Conservation (phyloP, 345 rosid genomes). For the Citrus sp. region DNA sequence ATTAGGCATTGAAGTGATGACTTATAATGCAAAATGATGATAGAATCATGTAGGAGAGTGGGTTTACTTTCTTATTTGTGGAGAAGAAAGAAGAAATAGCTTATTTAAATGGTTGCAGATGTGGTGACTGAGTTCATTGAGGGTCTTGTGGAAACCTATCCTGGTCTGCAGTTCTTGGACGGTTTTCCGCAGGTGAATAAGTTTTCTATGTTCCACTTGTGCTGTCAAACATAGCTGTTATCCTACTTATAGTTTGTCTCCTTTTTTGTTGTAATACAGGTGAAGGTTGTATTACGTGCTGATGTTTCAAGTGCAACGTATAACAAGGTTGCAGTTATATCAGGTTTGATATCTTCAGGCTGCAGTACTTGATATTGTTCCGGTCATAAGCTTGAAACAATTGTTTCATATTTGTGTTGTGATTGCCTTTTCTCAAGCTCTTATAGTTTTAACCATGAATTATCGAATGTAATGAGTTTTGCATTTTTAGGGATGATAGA, state of each 20-base stretch:
- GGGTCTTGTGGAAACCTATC: slow-evolving; percentile 90
- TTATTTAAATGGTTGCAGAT: slow-evolving; percentile 42
- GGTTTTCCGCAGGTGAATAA: slow-evolving; percentile 84
- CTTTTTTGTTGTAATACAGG: slow-evolving; percentile 33
- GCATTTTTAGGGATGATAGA: background rate
- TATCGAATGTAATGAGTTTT: background rate
- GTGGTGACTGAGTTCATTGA: slow-evolving; percentile 95
- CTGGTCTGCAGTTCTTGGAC: slow-evolving; percentile 81
- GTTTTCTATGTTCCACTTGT: background rate
- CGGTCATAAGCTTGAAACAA: background rate
- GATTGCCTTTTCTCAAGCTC: background rate
- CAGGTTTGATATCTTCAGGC: slow-evolving; percentile 47
- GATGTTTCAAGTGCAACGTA: slow-evolving; percentile 65
- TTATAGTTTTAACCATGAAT: background rate
- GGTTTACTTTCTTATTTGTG: background rate
- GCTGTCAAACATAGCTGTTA: background rate
- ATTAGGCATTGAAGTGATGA: background rate
- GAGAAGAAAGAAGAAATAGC: background rate
- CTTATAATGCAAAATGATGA: background rate
- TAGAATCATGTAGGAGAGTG: background rate
- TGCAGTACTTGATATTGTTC: background rate
- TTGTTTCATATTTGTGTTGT: background rate
- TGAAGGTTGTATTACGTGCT: slow-evolving; percentile 92
- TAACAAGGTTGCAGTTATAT: slow-evolving; percentile 87
- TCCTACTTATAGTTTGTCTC: background rate